Evolutionary conservation across 768 basidiomycete genomes (phyloP), one percentile per base, ranked within the genome.

Genomic region (Amanita molliuscula): DNA sequence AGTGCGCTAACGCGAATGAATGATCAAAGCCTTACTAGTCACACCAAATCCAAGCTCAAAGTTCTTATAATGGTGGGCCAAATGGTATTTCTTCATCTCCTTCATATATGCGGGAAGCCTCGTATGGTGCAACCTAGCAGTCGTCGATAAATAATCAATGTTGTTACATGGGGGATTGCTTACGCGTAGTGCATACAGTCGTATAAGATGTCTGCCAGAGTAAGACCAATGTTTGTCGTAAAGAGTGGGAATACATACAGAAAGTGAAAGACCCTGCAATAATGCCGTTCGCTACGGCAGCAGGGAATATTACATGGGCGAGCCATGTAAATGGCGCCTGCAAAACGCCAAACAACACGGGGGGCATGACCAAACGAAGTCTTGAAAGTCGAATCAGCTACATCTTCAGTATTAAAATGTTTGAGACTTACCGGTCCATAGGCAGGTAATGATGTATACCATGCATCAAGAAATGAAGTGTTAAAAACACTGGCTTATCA

Each of bases 31-130:
- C 80, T 47, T 59, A 87, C 88, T 92, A 6, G 94, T 97, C 9
- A 98, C 94, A 28, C 95, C 94, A 61, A 94, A 98, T 15, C 93
- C 94, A 38, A 98, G 84, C 61, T 96, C 92, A 63, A 91, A 95
- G 71, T 96, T 95, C 69, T 96, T 96, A 74, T 95, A 96, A 65
- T 97, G 95, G 61, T 97, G 94, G 6, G 91, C 93, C 55, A 99
- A 78, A 59, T 99, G 96, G 62, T 97, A 98, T 62, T 88, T 88
- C 74, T 99, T 99, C 87, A 89, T 86, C 62, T 92, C 85, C 51
- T 75, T 76, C 68, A 98, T 64, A 68, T 97, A 96, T 31, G 81
- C 70, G 2, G 92, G 91, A 20, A 95, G 78, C 56, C 73, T 80
- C 2, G 88, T 84, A 68, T 96, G 92, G 62, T 95, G 93, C 50